phyloP scores from a whole-genome alignment of 2,329 filamentous ascomycete species.

The Aspergillus oerlinghausenensis region DNA sequence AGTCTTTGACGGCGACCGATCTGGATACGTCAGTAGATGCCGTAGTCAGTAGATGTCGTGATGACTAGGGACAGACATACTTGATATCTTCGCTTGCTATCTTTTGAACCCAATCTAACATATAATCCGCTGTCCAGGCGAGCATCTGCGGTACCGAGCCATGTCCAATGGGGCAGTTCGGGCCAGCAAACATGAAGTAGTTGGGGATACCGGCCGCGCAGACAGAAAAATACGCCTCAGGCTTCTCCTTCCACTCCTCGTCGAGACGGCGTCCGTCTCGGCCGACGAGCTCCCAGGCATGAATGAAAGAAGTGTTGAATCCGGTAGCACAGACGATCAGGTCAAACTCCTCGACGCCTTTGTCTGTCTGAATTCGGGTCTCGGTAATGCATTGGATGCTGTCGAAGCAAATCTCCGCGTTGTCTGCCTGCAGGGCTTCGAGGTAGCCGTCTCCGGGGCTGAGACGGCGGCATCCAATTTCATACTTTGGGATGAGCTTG shows the following conservation, averaged over 20 bases:
- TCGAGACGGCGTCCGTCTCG: constrained; percentile 16
- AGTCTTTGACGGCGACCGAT: constrained; percentile 13
- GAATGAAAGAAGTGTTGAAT: constrained; percentile 37
- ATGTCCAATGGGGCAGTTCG: constrained; percentile 19
- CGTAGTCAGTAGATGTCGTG: too few relatives aligned
- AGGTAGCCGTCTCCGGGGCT: constrained; percentile 27
- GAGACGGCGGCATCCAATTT: constrained; percentile 25
- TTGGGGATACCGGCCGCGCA: constrained; percentile 22
- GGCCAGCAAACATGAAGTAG: constrained; percentile 26
- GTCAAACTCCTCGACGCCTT: constrained; percentile 22
- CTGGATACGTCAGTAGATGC: not conserved
- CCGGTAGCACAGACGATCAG: constrained; percentile 39
- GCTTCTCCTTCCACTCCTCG: constrained; percentile 18
- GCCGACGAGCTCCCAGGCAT: constrained; percentile 33
- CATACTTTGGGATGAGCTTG: constrained; percentile 21
- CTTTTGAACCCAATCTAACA: constrained; percentile 24
- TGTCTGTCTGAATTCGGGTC: constrained; percentile 16
- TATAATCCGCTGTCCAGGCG: constrained; percentile 19
- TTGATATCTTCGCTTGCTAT: constrained; percentile 18
- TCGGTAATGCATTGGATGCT: constrained; percentile 20
- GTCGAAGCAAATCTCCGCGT: constrained; percentile 17
- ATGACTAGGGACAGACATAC: not conserved
- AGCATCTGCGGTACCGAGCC: constrained; percentile 16
- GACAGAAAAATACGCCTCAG: constrained; percentile 22
- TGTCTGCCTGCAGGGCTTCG: constrained; percentile 21